Conservation (phyloP, 768 basidiomycete genomes). For the Heimioporus sp. region DNA sequence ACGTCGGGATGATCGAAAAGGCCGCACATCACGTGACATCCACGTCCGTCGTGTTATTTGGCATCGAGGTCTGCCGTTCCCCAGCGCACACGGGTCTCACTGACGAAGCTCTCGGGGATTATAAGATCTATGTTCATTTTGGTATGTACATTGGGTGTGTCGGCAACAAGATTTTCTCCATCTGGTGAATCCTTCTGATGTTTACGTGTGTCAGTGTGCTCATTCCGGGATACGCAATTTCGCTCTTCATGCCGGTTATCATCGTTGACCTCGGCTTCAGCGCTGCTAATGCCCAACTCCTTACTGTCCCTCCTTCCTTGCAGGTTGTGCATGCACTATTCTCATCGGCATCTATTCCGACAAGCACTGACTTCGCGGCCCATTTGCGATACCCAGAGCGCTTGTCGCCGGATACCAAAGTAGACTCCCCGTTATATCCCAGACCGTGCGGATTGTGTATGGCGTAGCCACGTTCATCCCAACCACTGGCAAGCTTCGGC, state of each 20-base stretch:
- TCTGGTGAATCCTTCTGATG: not conserved
- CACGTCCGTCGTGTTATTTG: conserved; percentile 74
- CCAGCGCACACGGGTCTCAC: not conserved
- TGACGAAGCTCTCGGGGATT: conserved; percentile 40
- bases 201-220: conserved; percentile 27
- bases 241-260: conserved; percentile 45
- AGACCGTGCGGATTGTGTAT: too few relatives aligned
- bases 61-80: conserved; percentile 70
- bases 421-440: too few relatives aligned
- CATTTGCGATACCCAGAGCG: conserved; percentile 40
- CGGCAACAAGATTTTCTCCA: not conserved
- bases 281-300: conserved; percentile 42
- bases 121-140: conserved; percentile 31
- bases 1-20: conserved; percentile 68
- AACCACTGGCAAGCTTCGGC: too few relatives aligned
- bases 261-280: conserved; percentile 44
- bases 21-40: conserved; percentile 45
- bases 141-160: conserved; percentile 39
- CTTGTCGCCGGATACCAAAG: conserved; percentile 26
- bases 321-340: conserved; percentile 43
- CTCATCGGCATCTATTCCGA: conserved; percentile 38
- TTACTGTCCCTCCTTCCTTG: conserved; percentile 43
- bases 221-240: conserved; percentile 41
- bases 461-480: too few relatives aligned
- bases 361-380: conserved; percentile 40